These are phyloP conservation scores for Lasiodiplodia hormozganensis DNA, from an alignment of 2,329 filamentous ascomycete species.

Conservation along the genomic window DNA sequence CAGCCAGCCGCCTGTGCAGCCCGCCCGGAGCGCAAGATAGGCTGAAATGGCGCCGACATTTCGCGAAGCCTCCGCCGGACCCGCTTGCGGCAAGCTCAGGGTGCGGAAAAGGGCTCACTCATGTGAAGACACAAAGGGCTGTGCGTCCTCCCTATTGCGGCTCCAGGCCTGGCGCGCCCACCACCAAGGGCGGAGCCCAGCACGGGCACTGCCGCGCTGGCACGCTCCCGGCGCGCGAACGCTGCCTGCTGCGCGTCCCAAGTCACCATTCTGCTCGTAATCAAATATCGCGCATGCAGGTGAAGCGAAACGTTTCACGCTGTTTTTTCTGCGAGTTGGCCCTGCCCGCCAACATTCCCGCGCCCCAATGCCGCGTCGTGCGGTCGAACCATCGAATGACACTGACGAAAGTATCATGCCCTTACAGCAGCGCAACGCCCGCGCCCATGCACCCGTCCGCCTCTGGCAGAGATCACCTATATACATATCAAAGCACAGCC, in stretches of 20 bases:
- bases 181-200: conserved; percentile 17
- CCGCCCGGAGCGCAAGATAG: conserved; percentile 16
- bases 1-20: conserved; percentile 13
- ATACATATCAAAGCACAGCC: background rate
- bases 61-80: conserved; percentile 21
- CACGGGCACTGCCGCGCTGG: conserved; percentile 9
- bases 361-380: conserved; percentile 9
- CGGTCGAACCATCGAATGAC: conserved; percentile 26
- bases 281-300: conserved; percentile 24
- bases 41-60: conserved; percentile 22
- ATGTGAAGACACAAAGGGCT: conserved; percentile 27
- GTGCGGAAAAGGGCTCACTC: conserved; percentile 19
- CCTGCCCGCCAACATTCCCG: background rate
- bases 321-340: background rate
- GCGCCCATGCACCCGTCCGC: conserved; percentile 25
- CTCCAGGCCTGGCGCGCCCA: conserved; percentile 4
- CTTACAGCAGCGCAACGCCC: background rate
- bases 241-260: conserved; percentile 1
- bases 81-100: conserved; percentile 23
- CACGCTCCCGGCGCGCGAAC: background rate
- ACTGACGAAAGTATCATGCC: conserved; percentile 21
- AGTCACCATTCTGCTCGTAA: background rate
- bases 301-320: conserved; percentile 11
- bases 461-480: background rate
- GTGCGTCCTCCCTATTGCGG: conserved; percentile 24